Evolutionary conservation across 108 stramenopile genomes (phyloP), one percentile per base, ranked within the genome.

Genomic region (Pseudonitzschia delicatissima): DNA sequence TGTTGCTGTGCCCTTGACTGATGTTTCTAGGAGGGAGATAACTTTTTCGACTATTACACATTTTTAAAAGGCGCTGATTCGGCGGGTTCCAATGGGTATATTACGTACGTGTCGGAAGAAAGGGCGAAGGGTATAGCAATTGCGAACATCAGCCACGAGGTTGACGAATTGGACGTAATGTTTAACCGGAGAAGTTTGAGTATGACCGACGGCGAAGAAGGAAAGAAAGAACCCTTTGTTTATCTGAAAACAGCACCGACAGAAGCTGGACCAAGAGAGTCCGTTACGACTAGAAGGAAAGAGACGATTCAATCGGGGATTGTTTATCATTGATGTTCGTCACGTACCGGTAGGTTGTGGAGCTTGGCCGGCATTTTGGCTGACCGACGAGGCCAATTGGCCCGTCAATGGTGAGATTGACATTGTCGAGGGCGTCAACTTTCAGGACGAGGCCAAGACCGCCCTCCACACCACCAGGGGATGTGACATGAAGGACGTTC

Each of bases 341-440:
- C 90, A 91, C 74, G 83, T 92, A 87, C 94, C 94, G n/a, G 84
- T 82, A 2, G 94, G 94, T 40, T 95, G 94, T 66, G 94, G 91
- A 31, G 76, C 82, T 6, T 95, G 94, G 94, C 91, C 94, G 5
- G 94, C 94, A 18, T 91, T 91, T 70, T 95, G 94, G 94, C 61
- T 92, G 25, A 91, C 89, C 1, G 88, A 91, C 47, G 90, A 91
- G 74, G 86, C 84, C 29, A 91, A 89, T 71, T 95, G 94, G 94
- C 94, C 94, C 0, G 84, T 85, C 29, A 88, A 92, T 74, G 94
- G 94, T 51, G 94, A 95, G 68, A 95, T 95, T 48, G 94, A 95
- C 53, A 92, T 95, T 48, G 82, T 95, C 3, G 94, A 95, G 66
- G 90, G 91, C 36, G 90, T 95, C 15, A 95, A 92, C 57, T 82